Evolutionary conservation across 768 basidiomycete genomes (phyloP).

Genomic region (Hydnomerulius pinastri): DNA sequence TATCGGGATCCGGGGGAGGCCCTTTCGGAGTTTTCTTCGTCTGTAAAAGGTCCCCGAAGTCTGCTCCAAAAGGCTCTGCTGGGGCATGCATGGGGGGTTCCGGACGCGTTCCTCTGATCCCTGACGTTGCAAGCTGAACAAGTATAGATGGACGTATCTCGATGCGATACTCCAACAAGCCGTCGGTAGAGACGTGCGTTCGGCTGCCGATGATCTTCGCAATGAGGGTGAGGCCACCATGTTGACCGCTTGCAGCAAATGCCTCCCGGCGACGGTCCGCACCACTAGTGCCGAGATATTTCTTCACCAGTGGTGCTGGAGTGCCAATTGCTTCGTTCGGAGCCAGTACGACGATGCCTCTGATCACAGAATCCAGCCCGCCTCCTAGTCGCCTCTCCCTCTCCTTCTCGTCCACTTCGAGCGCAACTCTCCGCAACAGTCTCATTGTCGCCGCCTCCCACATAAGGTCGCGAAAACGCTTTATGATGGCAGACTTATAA

Average conservation of each 20-base stretch:
- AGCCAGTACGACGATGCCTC: conserved; percentile 18
- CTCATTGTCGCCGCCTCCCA: conserved; percentile 23
- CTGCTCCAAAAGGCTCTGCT: too few species aligned
- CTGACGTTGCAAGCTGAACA: conserved; percentile 30
- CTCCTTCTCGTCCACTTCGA: conserved; percentile 35
- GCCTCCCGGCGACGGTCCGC: conserved; percentile 15
- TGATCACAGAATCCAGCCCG: conserved; percentile 16
- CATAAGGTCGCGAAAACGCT: conserved; percentile 22
- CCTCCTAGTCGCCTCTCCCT: conserved; percentile 17
- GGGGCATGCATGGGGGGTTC: conserved; percentile 17
- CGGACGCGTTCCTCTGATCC: conserved; percentile 29
- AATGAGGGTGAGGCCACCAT: conserved; percentile 19
- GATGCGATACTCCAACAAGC: conserved; percentile 46
- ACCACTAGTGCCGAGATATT: conserved; percentile 10
- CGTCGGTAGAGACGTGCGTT: conserved; percentile 41
- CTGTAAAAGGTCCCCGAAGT: too few species aligned
- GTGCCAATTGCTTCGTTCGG: conserved; percentile 23
- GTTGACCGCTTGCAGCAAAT: conserved; percentile 17
- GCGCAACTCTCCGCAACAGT: conserved; percentile 23
- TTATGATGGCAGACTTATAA: conserved; percentile 15
- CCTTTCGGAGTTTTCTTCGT: conserved; percentile 22
- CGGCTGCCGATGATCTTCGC: conserved; percentile 37
- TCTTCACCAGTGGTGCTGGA: conserved; percentile 18
- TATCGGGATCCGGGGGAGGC: conserved; percentile 30
- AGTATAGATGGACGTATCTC: conserved; percentile 38